These are phyloP conservation scores for Leccinum sublutescens DNA, from an alignment of 768 basidiomycete genomes.

Conservation along the genomic window DNA sequence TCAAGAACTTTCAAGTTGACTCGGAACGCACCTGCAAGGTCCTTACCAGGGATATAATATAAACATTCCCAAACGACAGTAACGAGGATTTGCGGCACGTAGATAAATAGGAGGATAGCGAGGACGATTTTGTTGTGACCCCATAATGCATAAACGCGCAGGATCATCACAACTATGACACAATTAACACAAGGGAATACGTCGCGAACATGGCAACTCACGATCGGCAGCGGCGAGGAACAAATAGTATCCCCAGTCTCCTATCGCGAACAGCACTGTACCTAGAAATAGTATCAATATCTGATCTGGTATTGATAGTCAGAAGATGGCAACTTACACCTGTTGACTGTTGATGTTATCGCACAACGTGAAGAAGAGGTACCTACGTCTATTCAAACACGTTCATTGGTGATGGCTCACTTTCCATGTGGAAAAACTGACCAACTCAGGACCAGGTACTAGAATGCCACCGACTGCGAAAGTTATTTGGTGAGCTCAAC, in stretches of 20 bases:
- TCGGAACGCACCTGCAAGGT: background rate
- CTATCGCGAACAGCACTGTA: background rate
- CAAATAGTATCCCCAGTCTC: background rate
- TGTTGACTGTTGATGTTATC: background rate
- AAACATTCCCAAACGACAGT: background rate
- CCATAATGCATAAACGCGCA: background rate
- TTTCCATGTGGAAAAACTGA: background rate
- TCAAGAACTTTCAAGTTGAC: background rate
- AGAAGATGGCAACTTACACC: background rate
- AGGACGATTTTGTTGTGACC: background rate
- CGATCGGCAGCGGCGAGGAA: background rate
- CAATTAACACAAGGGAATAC: background rate
- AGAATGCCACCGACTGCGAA: background rate
- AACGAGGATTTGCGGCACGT: background rate
- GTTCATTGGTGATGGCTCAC: background rate
- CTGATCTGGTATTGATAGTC: background rate
- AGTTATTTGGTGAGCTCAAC: background rate
- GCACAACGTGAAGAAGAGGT: background rate
- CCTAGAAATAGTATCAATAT: background rate
- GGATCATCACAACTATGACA: background rate
- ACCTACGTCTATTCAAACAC: background rate
- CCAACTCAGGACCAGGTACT: background rate
- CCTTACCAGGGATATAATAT: background rate
- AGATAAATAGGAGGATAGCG: background rate
- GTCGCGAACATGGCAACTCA: background rate